Evolutionary conservation across 1,139 yeast genomes (phyloP).

Genomic region (Blastobotrys petasosporus): DNA sequence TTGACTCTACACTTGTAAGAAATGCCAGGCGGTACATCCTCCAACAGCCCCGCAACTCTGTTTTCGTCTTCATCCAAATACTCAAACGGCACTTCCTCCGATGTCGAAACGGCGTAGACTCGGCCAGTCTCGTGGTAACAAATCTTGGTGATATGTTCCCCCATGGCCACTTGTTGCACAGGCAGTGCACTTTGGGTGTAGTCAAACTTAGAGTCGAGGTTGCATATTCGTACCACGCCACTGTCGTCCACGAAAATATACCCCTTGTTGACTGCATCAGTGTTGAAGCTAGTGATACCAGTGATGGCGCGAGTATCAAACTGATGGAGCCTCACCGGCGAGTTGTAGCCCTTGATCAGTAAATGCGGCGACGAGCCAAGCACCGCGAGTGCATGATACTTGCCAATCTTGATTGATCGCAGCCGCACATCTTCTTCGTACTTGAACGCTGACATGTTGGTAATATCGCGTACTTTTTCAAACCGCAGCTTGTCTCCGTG

Average conservation of each 20-base stretch:
- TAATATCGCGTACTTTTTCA: constrained; percentile 43
- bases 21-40: constrained; percentile 45
- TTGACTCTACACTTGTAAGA: constrained; percentile 57
- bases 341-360: constrained; percentile 56
- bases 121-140: constrained; percentile 68
- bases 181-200: constrained; percentile 23
- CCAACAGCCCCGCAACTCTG: constrained; percentile 54
- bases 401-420: constrained; percentile 36
- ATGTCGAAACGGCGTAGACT: constrained; percentile 60
- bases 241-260: constrained; percentile 67
- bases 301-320: constrained; percentile 53
- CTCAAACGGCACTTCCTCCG: constrained; percentile 52
- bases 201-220: constrained; percentile 22
- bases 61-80: constrained; percentile 74
- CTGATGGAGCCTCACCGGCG: constrained; percentile 62
- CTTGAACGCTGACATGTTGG: constrained; percentile 23
- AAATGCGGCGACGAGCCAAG: constrained; percentile 73
- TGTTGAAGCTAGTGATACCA: constrained; percentile 28
- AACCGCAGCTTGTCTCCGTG: constrained; percentile 47
- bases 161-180: constrained; percentile 29
- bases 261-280: constrained; percentile 40
- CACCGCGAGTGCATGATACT: constrained; percentile 56
- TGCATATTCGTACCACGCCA: constrained; percentile 43
- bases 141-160: constrained; percentile 62
- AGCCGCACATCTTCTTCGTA: constrained; percentile 5